Base-by-base conservation (phyloP, 768 basidiomycete genomes). In the Boletus huronensis region DNA sequence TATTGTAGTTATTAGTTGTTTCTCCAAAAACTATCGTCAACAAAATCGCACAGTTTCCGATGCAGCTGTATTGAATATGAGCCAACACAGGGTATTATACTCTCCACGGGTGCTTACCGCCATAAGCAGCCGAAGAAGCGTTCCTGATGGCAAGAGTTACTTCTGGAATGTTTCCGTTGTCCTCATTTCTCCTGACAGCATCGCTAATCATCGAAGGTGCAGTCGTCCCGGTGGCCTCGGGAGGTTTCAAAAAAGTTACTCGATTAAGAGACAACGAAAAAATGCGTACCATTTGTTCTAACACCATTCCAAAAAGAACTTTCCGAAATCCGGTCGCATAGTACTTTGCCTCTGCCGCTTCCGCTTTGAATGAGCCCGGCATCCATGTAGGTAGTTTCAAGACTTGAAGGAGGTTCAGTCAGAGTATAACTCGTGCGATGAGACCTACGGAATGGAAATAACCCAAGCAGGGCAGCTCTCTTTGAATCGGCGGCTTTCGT, bases 381-480 rank as follows among this genome's bases (percentile, higher is more conserved):
- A 70, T 31, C 68, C 68, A 69, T 8, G 55, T 46, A 26, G 68
- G 68, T 9, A 70, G 44, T 19, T 47, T 56, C 43, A 64, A 17
- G 19, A 69, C 68, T 68, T 43, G 38, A 45, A 47, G 21, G 23
- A 41, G 10, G 40, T 26, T 55, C 16, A 54, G 51, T 32, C 21
- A 47, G 34, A 29, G 42, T 36, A 52, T 7, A 21, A 16, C 2
- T n/a, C 11, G 3, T 47, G 19, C 9, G 13, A 53, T 3, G 13
- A 50, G 25, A 65, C 67, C 4, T 50, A 70, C 69, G 56, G 34
- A 65, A 69, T 23, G 67, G 69, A 52, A 69, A 67, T 17, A 62
- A 38, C 17, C 42, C 44, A 19, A 69, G 53, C 2, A 70, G 21
- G 41, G 64, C 61, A 47, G 61, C 61, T 35, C 48, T 61, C 44